A percentile compares a stretch with the other conserved stretches of the same genome.
phyloP scores from a whole-genome alignment of 1,284 basidiomycete genomes.

The Cerrena zonata region DNA sequence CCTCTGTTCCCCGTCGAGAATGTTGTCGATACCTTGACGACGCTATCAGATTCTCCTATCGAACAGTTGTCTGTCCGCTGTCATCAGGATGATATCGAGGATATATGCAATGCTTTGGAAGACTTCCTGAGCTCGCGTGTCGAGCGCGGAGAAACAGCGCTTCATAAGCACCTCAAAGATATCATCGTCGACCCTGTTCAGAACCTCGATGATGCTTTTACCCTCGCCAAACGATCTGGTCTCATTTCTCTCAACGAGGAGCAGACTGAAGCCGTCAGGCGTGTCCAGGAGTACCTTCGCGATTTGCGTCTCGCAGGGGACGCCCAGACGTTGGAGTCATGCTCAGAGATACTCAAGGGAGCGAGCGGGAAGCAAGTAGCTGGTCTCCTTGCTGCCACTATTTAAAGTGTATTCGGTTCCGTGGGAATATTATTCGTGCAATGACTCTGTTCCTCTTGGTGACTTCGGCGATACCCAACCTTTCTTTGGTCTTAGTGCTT shows the following conservation, averaged over 20 bases:
- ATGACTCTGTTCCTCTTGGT: neutral
- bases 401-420: neutral
- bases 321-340: neutral
- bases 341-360: neutral
- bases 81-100: slow-evolving; percentile 54
- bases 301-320: slow-evolving; percentile 21
- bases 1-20: slow-evolving; percentile 57
- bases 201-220: slow-evolving; percentile 22
- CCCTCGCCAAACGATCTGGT: slow-evolving; percentile 7
- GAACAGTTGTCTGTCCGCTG: slow-evolving; percentile 53
- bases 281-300: slow-evolving; percentile 28
- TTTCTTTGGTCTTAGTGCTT: neutral
- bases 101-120: slow-evolving; percentile 50
- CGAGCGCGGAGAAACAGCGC: slow-evolving; percentile 36
- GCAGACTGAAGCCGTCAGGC: slow-evolving; percentile 25
- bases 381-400: neutral
- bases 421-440: too few species aligned
- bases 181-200: slow-evolving; percentile 26
- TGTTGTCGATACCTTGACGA: slow-evolving; percentile 53
- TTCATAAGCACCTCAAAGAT: slow-evolving; percentile 26
- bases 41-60: slow-evolving; percentile 56
- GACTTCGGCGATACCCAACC: neutral
- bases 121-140: slow-evolving; percentile 49
- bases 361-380: neutral
- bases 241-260: slow-evolving; percentile 17